Base-by-base conservation (phyloP, 1,284 basidiomycete genomes). In the Apiotrichum montevideense region DNA sequence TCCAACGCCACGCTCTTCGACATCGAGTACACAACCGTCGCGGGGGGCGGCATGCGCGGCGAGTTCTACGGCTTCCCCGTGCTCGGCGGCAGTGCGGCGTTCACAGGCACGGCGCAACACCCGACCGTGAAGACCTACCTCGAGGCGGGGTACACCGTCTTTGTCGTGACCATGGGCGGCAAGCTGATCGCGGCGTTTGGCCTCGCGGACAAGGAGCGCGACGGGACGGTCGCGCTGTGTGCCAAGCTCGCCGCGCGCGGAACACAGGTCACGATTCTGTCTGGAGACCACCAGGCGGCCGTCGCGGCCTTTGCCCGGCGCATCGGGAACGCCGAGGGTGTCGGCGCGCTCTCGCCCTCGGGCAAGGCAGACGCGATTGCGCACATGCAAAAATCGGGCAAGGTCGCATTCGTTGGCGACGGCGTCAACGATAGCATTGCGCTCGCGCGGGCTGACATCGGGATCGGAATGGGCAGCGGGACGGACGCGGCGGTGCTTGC, bases 351-450 rank as follows among this genome's bases (percentile, higher is more conserved):
- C 29, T 32, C 44, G 43, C 29, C 29, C 29, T 29, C 29, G 29
- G 29, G 29, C 3, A 29, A 29, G 29, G 29, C 29, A 29, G 29
- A 29, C 29, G 29, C 29, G 29, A 29, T 29, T 29, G 29, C 29
- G 29, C 29, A 29, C 29, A 29, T 29, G 29, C 29, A 29, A 3
- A 29, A 29, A 29, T 29, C 29, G 29, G 29, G 29, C 29, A 29
- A 29, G 29, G 29, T 29, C 29, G 51, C 51, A 13, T 64, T 70
- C 35, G 61, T 67, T 10, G 68, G 68, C 13, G 65, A 70, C 54
- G 68, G 67, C 14, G 65, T 68, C 55, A 70, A 70, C 54, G 68
- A 70, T 46, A 57, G 62, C 11, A 63, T 65, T 13, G 68, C 69
- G 2, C 59, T 69, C 39, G 47, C 63, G 3, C 15, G 11, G 11